Conservation (phyloP, 768 basidiomycete species). For the Neoboletus magnificus region DNA sequence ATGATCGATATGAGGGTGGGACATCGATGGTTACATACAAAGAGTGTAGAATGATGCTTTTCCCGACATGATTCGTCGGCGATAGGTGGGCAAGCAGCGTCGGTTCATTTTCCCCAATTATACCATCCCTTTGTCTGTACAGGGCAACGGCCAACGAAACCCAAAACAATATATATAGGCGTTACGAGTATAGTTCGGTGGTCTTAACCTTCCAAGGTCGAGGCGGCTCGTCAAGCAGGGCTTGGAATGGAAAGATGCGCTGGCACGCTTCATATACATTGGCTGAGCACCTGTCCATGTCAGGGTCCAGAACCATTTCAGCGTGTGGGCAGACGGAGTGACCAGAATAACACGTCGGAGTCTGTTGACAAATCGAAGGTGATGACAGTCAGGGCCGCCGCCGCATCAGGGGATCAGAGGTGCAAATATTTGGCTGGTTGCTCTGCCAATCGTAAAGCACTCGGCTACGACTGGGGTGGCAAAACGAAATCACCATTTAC, state of each 20-base stretch:
- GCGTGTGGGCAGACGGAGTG: neutral
- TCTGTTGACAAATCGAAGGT: neutral
- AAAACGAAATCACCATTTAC: conserved; percentile 66
- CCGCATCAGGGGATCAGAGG: conserved; percentile 55
- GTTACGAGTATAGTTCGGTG: neutral
- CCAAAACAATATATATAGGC: neutral
- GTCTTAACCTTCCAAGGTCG: neutral
- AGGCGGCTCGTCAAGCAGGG: neutral
- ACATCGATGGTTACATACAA: conserved; percentile 10
- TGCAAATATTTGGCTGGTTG: conserved; percentile 67
- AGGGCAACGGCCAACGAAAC: neutral
- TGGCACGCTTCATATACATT: neutral
- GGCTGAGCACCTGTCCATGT: neutral
- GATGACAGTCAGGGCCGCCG: neutral
- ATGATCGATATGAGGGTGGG: conserved; percentile 36
- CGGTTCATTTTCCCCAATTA: conserved; percentile 8
- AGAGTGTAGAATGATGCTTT: neutral
- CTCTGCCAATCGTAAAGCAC: conserved; percentile 62
- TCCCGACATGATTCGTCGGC: conserved; percentile 5
- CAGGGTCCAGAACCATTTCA: neutral
- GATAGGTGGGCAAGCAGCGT: conserved; percentile 6
- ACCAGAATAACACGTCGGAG: neutral
- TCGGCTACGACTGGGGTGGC: conserved; percentile 75
- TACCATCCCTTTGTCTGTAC: conserved; percentile 6
- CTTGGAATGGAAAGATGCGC: neutral